Evolutionary conservation across 306 rosid species (phyloP), one percentile per base, ranked within the genome.

Genomic region (Cicer cuneatum): DNA sequence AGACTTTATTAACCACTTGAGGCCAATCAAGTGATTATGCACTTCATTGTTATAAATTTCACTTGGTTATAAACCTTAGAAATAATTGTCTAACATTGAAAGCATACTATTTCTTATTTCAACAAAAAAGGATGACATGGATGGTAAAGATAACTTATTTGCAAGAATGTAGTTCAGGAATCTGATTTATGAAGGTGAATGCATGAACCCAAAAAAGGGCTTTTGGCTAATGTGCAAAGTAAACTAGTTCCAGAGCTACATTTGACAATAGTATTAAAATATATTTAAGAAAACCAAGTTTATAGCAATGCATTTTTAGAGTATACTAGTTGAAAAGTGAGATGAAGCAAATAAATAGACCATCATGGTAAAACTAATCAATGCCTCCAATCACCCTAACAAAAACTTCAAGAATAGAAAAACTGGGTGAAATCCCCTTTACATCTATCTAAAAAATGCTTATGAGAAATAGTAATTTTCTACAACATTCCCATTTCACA

Each of bases 31-130:
- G 2, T 29, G 5, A 4, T 29, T 29, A 29, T 29, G 3, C 4
- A 4, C 35, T 4, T 29, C 0, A 4, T 29, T 29, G 5, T 29
- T 29, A 29, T 29, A 29, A 5, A 3, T 29, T 29, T 29, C 5
- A 29, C 35, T 29, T 29, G 35, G 35, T 29, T 29, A 29, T 10
- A 60, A 43, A 74, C 67, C 4, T 62, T 5, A 65, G 75, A 78
- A 45, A 18, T 70, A 5, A 18, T 33, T 14, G 41, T 67, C 49
- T 54, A 24, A 49, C 42, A 33, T 76, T 54, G 41, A 35, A 63
- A 60, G 80, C 69, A 57, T 66, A 71, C 46, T 73, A 79, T 48
- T 78, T 76, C 10, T 74, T 45, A 47, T 42, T 52, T 47, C 37
- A 3, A 65, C 8, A 54, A 41, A 24, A 35, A 15, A 68, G 54